Base-by-base conservation (phyloP, 2,329 filamentous ascomycete genomes). In the Cladosporium velox region DNA sequence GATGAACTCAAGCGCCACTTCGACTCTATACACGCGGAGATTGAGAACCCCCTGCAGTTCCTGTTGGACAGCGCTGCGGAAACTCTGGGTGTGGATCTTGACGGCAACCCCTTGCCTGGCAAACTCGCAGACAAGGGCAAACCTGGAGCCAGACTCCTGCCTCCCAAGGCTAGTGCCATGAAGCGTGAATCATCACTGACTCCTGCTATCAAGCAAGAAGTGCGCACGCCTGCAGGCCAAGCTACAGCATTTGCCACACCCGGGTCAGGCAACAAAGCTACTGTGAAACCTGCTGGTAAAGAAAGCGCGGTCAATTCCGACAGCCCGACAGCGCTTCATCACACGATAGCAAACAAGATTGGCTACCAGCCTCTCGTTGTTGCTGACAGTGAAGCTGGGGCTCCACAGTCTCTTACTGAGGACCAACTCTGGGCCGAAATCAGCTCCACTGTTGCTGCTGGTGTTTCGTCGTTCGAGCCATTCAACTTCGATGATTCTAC, bases 31-130 rank as follows among this genome's bases (percentile, higher is more conserved):
- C 87, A 89, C 73, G 81, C 82, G 68, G 77, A 77, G 59, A 80
- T 88, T 44, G 83, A 81, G 5, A 80, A 89, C 72, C 83, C 85
- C 35, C 76, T 88, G 34, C 79, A 82, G n/a, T 89, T 83, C 72
- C 81, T 84, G 30, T 70, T 88, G 7, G 82, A 85, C 7, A 83
- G 81, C 51, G 79, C 86, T 68, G 81, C 81, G 15, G 80, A 79
- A 15, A 81, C 77, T 15, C 72, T 82, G 14, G 78, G 79, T 47
- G 75, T 87, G n/a, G 82, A 86, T 58, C 75, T 82, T 62, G 80
- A 84, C 59, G 78, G 79, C 47, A 73, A 73, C 15, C 41, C 65
- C n/a, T 34, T 69, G 26, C 65, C 65, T n/a, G 65, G 55, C n/a
- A 65, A 71, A 54, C 38, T 21, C 26, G 47, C 59, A 18, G 64